Evolutionary conservation across 2,329 filamentous ascomycete species (phyloP).

Genomic region (Fusarium floridanum): DNA sequence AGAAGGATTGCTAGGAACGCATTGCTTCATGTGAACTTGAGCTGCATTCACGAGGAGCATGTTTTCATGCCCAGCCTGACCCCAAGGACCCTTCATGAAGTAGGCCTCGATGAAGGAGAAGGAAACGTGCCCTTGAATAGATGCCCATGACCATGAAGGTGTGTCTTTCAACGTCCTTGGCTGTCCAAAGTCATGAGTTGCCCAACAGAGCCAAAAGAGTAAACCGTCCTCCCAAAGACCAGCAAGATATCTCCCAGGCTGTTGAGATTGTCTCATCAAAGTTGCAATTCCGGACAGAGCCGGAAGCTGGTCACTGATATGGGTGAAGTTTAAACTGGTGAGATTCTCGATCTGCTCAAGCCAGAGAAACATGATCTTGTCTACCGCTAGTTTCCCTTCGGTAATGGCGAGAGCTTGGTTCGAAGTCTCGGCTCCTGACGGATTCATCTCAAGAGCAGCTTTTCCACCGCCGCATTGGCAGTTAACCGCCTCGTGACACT

Average conservation of each 20-base stretch:
- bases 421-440: not conserved
- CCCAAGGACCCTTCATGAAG: conserved; percentile 9
- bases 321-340: conserved; percentile 2
- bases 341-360: conserved; percentile 3
- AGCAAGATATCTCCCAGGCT: not conserved
- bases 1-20: not conserved
- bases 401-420: conserved; percentile 10
- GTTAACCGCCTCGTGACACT: conserved; percentile 6
- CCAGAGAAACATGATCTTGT: conserved; percentile 7
- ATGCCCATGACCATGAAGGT: conserved; percentile 14
- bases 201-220: conserved; percentile 9
- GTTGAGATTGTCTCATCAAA: conserved; percentile 3
- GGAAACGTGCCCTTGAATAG: not conserved
- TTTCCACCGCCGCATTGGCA: conserved; percentile 16
- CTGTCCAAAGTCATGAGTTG: not conserved
- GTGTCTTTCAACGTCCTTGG: not conserved
- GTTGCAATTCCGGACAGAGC: conserved; percentile 8
- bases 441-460: conserved; percentile 8
- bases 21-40: not conserved
- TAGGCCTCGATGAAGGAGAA: not conserved
- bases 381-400: not conserved
- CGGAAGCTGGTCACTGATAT: conserved; percentile 4
- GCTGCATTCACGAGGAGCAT: not conserved
- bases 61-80: not conserved
- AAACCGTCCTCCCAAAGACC: conserved; percentile 6